Evolutionary conservation across 1,284 basidiomycete species (phyloP).

Genomic region (Apiotrichum sp.): DNA sequence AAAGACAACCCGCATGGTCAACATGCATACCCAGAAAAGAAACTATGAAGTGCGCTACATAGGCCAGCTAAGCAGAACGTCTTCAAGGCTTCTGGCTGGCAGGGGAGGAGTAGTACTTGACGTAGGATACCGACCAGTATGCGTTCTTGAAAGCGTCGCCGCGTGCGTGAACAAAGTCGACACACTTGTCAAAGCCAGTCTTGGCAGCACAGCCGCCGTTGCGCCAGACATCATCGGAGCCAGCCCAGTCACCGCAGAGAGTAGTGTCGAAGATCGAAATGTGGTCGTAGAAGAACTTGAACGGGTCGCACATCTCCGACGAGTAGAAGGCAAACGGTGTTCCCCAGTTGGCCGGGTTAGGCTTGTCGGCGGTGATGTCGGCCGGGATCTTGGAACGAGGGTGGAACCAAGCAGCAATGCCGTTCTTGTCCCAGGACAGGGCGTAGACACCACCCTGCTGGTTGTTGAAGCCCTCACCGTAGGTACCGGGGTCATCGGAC

Average conservation of each 20-base stretch:
- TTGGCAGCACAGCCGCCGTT: conserved; percentile 64
- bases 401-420: conserved; percentile 77
- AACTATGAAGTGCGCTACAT: conserved; percentile 1
- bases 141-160: conserved; percentile 68
- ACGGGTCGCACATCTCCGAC: conserved; percentile 62
- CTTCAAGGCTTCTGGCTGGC: background rate
- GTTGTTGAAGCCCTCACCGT: conserved; percentile 46
- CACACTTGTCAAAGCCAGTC: conserved; percentile 72
- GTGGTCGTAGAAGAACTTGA: conserved; percentile 74
- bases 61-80: background rate
- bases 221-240: conserved; percentile 59
- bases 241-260: conserved; percentile 78
- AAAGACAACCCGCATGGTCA: background rate
- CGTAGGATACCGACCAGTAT: conserved; percentile 55
- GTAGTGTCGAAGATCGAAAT: conserved; percentile 44
- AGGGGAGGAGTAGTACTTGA: conserved; percentile 29
- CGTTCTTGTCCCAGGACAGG: conserved; percentile 64
- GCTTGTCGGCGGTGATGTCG: conserved; percentile 63
- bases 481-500: conserved; percentile 32
- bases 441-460: conserved; percentile 49
- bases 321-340: conserved; percentile 68
- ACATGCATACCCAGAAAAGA: background rate
- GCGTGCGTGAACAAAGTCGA: conserved; percentile 63
- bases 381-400: conserved; percentile 61
- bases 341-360: conserved; percentile 68